Evolutionary conservation across 2,329 filamentous ascomycete species (phyloP), one percentile per base, ranked within the genome.

Genomic region (Chaetomiaceae sp.): DNA sequence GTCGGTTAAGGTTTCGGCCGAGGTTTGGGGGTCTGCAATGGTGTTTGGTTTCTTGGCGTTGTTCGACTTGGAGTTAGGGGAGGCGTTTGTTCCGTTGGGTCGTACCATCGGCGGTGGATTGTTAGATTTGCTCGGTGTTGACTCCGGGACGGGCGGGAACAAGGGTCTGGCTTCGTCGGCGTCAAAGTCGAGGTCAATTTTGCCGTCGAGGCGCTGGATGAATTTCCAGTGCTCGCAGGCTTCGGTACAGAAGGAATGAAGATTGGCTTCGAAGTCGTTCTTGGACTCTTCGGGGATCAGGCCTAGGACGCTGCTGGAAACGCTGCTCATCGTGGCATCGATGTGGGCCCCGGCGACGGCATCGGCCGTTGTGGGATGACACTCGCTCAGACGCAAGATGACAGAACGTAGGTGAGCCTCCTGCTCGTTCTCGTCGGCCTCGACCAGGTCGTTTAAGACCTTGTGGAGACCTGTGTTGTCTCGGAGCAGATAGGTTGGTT

Each of bases 401-500:
- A 25, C 23, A 9, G 23, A 5, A 9, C 23, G 23, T 9, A 25
- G 9, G 23, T 25, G 23, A 9, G 23, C 5, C 9, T 25, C 23
- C 23, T 9, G 23, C 23, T 25, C 23, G 5, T 5, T 5, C 9
- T 25, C 23, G 23, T 9, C 23, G 5, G 5, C 23, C 9, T 25
- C 23, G 23, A 25, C 9, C 23, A 25, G 23, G 31, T 42, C 20
- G 5, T 25, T 8, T 5, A 51, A 14, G 4, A 56, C 4, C 0
- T 27, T 6, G 8, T 50, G 47, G 3, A 58, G 44, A 5, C 45
- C 44, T 1, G 40, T 33, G 10, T 21, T 35, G 10, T 55, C 17
- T 8, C 39, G 27, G 3, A 53, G 30, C 12, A 68, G 43, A 47
- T 67, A 67, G 5, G 54, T 62, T 5, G 64, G 65, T 40, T 67